Conservation (phyloP, 257 asterid genomes). For the Prunella vulgaris region DNA sequence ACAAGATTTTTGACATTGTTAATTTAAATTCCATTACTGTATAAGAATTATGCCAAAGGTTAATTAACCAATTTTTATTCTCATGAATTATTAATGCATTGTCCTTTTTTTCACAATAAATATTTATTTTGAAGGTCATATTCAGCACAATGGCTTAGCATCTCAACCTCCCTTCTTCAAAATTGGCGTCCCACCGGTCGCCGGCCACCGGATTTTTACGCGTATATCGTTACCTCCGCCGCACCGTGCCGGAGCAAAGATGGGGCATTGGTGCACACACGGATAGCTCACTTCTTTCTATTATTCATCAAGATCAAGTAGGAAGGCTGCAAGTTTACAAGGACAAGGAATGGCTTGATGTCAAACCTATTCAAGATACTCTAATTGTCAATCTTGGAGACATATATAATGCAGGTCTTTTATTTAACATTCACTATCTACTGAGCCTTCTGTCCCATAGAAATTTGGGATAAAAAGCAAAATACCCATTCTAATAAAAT, state of each 20-base stretch:
- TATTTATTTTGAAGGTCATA: constrained; percentile 35
- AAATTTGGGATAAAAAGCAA: too few relatives aligned
- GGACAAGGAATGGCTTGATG: constrained; percentile 57
- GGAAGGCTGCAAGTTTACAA: constrained; percentile 77
- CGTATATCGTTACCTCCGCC: constrained; percentile 72
- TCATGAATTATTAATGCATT: too few relatives aligned
- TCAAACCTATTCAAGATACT: constrained; percentile 45
- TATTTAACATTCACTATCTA: neutral
- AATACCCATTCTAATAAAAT: too few relatives aligned
- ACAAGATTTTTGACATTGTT: too few relatives aligned
- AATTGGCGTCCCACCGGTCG: constrained; percentile 43
- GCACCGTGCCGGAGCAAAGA: constrained; percentile 35
- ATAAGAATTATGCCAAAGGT: too few relatives aligned
- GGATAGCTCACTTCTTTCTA: constrained; percentile 73
- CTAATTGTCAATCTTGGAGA: constrained; percentile 80
- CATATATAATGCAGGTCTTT: constrained; percentile 74
- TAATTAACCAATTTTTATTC: too few relatives aligned
- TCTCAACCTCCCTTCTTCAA: constrained; percentile 34
- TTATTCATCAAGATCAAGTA: constrained; percentile 72
- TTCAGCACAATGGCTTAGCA: constrained; percentile 44
- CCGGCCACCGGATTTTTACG: constrained; percentile 53
- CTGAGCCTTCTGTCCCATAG: too few relatives aligned
- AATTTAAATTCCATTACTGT: too few relatives aligned
- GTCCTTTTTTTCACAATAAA: too few relatives aligned
- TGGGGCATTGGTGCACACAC: constrained; percentile 80